Conservation (phyloP, 1,284 basidiomycete species). For the Pseudozyma sp. region DNA sequence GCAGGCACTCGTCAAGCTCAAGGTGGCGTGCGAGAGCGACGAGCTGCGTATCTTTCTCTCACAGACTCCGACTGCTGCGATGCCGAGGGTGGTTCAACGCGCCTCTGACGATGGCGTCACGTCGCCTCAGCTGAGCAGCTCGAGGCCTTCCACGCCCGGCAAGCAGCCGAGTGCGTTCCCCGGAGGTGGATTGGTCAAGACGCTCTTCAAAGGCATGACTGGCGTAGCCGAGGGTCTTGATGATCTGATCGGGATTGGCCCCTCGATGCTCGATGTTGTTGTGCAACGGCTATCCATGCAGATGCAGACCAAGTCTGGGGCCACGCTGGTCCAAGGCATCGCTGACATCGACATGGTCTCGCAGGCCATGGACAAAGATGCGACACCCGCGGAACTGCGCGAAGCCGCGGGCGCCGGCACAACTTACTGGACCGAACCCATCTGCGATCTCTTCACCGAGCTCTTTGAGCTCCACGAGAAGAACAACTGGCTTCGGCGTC, state of each 20-base stretch:
- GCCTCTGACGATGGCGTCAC: slow-evolving; percentile 3
- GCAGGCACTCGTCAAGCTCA: slow-evolving; percentile 72
- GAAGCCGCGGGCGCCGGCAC: slow-evolving; percentile 85
- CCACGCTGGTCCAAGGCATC: slow-evolving; percentile 32
- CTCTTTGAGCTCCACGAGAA: slow-evolving; percentile 93
- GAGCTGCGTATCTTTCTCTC: slow-evolving; percentile 89
- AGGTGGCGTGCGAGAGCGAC: slow-evolving; percentile 73
- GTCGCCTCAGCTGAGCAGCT: slow-evolving; percentile 2
- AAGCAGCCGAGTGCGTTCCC: slow-evolving; percentile 22
- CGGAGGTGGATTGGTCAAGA: slow-evolving; percentile 45
- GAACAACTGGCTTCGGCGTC: slow-evolving; percentile 94
- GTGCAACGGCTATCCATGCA: slow-evolving; percentile 60
- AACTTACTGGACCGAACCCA: slow-evolving; percentile 84
- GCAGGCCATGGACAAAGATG: slow-evolving; percentile 46
- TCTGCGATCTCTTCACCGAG: slow-evolving; percentile 90
- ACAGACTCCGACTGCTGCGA: slow-evolving; percentile 20
- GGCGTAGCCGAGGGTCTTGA: slow-evolving; percentile 59
- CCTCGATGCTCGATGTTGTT: slow-evolving; percentile 59
- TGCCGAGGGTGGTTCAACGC: slow-evolving; percentile 10
- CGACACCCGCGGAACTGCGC: slow-evolving; percentile 73
- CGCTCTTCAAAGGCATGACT: slow-evolving; percentile 53
- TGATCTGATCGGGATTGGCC: slow-evolving; percentile 55
- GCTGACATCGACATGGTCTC: slow-evolving; percentile 54
- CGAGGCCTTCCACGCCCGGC: slow-evolving; percentile 11
- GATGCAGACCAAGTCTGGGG: slow-evolving; percentile 35